Evolutionary conservation across 75 land plant genomes (phyloP).

Genomic region (Ceratopteris richardii): DNA sequence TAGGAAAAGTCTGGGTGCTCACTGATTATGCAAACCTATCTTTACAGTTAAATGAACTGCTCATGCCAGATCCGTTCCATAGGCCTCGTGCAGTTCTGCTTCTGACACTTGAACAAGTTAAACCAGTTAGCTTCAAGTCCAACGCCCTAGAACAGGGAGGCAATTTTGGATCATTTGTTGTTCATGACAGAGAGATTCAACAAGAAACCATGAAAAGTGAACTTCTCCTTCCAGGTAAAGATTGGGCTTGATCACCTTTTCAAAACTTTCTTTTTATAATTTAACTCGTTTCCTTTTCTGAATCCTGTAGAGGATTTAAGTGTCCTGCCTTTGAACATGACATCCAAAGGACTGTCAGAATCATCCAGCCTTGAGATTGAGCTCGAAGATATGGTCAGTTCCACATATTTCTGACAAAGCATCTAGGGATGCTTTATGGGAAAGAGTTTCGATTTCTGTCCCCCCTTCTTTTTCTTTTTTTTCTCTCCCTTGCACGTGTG

Average conservation of each 20-base stretch:
- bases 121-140: not conserved
- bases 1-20: constrained; percentile 38
- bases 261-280: not conserved
- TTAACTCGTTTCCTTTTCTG: not conserved
- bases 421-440: too few species aligned
- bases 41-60: constrained; percentile 53
- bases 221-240: not conserved
- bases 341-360: not conserved
- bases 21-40: constrained; percentile 18
- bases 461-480: too few species aligned
- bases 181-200: not conserved
- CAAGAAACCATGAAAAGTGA: not conserved
- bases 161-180: not conserved
- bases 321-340: not conserved
- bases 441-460: too few species aligned
- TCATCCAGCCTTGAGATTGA: too few species aligned
- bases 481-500: too few species aligned
- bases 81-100: constrained; percentile 48
- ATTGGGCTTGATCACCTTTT: not conserved
- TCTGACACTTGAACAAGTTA: constrained; percentile 4
- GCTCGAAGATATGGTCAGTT: too few species aligned
- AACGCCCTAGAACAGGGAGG: not conserved
- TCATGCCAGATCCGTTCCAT: constrained; percentile 55
- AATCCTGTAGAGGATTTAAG: not conserved
- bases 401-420: too few species aligned